Percentiles rank a stretch among this genome's conserved stretches.
Conservation (phyloP, 1,139 yeast genomes). For the Candida frijolesensis region DNA sequence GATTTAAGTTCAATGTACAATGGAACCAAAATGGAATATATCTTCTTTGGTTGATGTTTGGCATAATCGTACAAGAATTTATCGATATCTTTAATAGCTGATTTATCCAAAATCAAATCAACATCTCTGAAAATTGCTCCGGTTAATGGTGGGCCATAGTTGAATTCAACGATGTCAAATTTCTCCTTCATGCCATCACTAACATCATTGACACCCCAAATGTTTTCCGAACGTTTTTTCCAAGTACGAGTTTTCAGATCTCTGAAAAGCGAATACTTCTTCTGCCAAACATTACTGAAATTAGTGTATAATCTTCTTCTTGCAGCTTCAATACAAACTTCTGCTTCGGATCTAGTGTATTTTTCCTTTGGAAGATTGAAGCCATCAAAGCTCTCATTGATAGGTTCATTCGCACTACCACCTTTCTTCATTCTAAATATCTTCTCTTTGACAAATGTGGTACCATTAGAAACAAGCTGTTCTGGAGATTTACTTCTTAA, state of each 20-base stretch:
- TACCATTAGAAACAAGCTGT: neutral
- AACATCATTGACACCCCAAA: slow-evolving; percentile 42
- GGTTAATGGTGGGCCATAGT: slow-evolving; percentile 39
- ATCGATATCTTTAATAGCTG: slow-evolving; percentile 36
- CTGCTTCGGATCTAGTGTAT: slow-evolving; percentile 27
- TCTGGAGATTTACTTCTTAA: slow-evolving; percentile 6
- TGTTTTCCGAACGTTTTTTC: slow-evolving; percentile 26
- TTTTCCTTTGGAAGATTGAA: slow-evolving; percentile 1
- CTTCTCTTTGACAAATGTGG: slow-evolving; percentile 10
- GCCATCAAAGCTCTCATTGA: slow-evolving; percentile 3
- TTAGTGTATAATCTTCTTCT: slow-evolving; percentile 41
- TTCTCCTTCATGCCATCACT: slow-evolving; percentile 32
- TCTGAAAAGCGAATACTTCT: slow-evolving; percentile 32
- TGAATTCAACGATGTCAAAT: slow-evolving; percentile 37
- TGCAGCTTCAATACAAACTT: slow-evolving; percentile 35
- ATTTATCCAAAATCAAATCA: slow-evolving; percentile 32
- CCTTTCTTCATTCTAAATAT: slow-evolving; percentile 9
- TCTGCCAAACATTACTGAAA: slow-evolving; percentile 73
- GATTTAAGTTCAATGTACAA: slow-evolving; percentile 33
- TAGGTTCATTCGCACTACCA: neutral
- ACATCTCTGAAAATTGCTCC: slow-evolving; percentile 34
- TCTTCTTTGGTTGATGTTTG: slow-evolving; percentile 43
- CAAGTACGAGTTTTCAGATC: slow-evolving; percentile 28
- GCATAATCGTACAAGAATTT: slow-evolving; percentile 39
- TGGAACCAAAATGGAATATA: slow-evolving; percentile 45